phyloP scores from a whole-genome alignment of 2,329 filamentous ascomycete genomes.

The Cercospora beticola region DNA sequence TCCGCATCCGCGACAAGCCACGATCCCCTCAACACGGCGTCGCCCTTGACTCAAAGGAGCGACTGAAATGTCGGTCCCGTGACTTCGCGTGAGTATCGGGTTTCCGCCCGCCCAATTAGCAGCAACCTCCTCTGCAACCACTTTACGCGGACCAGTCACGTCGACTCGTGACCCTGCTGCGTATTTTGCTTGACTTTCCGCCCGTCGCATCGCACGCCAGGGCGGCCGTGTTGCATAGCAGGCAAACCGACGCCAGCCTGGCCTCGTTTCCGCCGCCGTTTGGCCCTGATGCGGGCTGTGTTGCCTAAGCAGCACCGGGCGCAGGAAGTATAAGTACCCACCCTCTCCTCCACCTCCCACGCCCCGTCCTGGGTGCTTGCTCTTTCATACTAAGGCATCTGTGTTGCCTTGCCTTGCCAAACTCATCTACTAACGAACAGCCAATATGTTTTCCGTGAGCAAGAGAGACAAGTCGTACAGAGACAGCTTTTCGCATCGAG shows the following conservation, averaged over 20 bases:
- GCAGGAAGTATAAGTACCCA: constrained; percentile 28
- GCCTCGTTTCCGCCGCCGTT: constrained; percentile 18
- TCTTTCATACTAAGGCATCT: neutral
- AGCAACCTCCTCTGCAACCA: constrained; percentile 15
- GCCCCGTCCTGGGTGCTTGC: constrained; percentile 12
- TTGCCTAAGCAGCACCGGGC: constrained; percentile 22
- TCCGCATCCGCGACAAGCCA: constrained; percentile 19
- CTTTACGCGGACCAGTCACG: constrained; percentile 28
- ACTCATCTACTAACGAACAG: neutral
- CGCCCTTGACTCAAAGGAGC: constrained; percentile 24
- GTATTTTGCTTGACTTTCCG: constrained; percentile 20
- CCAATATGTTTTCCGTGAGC: constrained; percentile 34
- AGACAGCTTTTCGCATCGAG: constrained; percentile 38
- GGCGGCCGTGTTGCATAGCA: constrained; percentile 20
- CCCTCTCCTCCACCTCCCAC: constrained; percentile 23
- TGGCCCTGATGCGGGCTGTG: constrained; percentile 17
- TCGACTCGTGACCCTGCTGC: constrained; percentile 17
- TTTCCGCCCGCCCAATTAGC: constrained; percentile 17
- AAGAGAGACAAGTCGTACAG: constrained; percentile 34
- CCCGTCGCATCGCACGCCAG: constrained; percentile 25
- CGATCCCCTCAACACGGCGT: constrained; percentile 16
- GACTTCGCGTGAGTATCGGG: constrained; percentile 24
- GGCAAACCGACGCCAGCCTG: constrained; percentile 16
- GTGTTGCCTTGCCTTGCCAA: neutral
- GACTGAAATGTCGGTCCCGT: constrained; percentile 14